A percentile compares a stretch with the other conserved stretches of the same genome.
Conservation (phyloP, 257 asterid genomes). For the Fraxinus pennsylvanica region DNA sequence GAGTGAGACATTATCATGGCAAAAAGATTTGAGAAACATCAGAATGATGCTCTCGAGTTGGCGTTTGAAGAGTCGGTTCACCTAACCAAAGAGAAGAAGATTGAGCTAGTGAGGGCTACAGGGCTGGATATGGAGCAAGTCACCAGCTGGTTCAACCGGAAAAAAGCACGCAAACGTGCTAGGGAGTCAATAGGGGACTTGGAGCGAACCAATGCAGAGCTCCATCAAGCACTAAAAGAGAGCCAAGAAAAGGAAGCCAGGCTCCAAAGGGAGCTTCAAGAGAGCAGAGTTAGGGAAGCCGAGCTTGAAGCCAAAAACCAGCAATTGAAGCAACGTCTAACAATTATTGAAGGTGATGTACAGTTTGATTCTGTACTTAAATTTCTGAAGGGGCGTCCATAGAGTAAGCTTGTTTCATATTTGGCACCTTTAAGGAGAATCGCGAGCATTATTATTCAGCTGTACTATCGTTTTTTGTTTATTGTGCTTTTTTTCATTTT, state of each 20-base stretch:
- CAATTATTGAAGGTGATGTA: slow-evolving; percentile 10
- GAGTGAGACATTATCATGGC: slow-evolving; percentile 22
- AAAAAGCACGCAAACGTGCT: slow-evolving; percentile 20
- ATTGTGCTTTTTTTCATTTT: too few species aligned
- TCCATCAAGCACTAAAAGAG: slow-evolving; percentile 16
- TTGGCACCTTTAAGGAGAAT: background rate
- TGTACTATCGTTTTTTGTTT: too few species aligned
- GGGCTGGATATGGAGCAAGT: slow-evolving; percentile 41
- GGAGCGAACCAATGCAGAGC: slow-evolving; percentile 21
- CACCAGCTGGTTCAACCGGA: slow-evolving; percentile 30
- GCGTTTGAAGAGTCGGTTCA: slow-evolving; percentile 24
- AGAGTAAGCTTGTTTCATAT: background rate
- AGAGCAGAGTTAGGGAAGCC: slow-evolving; percentile 14
- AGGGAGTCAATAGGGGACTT: slow-evolving; percentile 2
- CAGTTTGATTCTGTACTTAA: slow-evolving; percentile 8
- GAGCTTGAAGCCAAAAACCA: slow-evolving; percentile 28
- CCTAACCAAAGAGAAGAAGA: slow-evolving; percentile 27
- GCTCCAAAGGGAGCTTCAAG: slow-evolving; percentile 22
- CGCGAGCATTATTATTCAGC: too few species aligned
- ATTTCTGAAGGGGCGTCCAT: background rate
- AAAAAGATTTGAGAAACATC: slow-evolving; percentile 19
- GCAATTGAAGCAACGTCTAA: slow-evolving; percentile 9
- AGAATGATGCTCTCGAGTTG: slow-evolving; percentile 16
- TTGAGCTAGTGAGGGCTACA: slow-evolving; percentile 18
- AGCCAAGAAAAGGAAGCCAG: slow-evolving; percentile 2